Evolutionary conservation across 1,284 basidiomycete genomes (phyloP), one percentile per base, ranked within the genome.

Genomic region (Trametes versicolor): DNA sequence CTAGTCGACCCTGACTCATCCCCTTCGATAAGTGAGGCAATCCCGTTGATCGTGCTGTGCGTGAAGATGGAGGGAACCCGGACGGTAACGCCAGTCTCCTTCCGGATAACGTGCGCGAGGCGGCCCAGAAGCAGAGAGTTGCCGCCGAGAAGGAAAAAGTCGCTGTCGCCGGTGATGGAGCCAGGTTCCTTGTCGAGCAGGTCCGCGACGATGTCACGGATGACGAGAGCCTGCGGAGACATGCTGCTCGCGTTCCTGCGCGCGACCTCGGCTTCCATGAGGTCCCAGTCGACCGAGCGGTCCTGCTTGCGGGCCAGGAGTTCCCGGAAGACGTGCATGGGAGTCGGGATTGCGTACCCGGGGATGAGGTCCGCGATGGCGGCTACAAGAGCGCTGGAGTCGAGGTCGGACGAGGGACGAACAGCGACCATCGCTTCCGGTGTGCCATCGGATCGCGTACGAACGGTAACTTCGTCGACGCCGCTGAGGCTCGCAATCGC

Each of bases 401-500:
- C 17, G 70, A 67, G 49, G 2, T 39, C 29, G 12, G 62, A 62
- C 4, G 62, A 51, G 3, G 64, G 62, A 62, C 36, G 73, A 73
- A 62, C 43, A n/a, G 62, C 59, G 9, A 83, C 70, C 61, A 81
- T 79, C 2, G 79, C 81, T 61, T 80, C 80, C 9, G 75, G 67
- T 13, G 74, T 65, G 12, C 78, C 79, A 55, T 82, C 79, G 6
- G 70, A 65, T 2, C 73, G 71, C 19, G 70, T 45, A 21, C 79
- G 78, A 29, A 81, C 63, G 17, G 85, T 78, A 64, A 85, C 85
- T 52, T 89, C 88, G 10, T 73, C 63, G 19, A 90, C 81, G 34
- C 82, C 83, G 1, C 76, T 67, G n/a, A 86, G 73, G 1, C 74
- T 71, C 4, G 80, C 74, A 15, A 91, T 71, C 0, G 83, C 83